Conservation (phyloP, 1,284 basidiomycete species). For the Tilletia walkeri region DNA sequence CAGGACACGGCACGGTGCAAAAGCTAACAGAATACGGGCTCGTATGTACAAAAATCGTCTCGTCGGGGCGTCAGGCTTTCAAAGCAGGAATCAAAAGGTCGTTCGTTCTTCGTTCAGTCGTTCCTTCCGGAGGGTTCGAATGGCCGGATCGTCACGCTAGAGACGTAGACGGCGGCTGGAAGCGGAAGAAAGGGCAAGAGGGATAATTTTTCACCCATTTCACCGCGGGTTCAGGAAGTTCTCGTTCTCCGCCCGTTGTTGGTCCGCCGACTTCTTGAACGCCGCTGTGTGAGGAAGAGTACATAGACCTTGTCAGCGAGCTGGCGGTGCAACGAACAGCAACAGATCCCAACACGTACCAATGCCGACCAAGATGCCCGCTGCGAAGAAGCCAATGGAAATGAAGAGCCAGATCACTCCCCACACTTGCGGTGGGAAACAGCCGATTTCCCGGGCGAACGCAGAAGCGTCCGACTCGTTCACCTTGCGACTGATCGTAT, state of each 20-base stretch:
- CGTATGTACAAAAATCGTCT: no score
- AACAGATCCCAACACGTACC: neutral
- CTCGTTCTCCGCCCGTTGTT: conserved; percentile 14
- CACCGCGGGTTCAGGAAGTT: conserved; percentile 7
- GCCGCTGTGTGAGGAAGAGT: neutral
- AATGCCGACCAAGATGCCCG: conserved; percentile 65
- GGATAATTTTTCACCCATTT: no score
- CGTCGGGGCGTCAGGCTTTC: no score
- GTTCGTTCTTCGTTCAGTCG: no score
- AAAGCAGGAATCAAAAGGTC: no score
- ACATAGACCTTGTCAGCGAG: neutral
- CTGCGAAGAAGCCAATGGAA: conserved; percentile 76
- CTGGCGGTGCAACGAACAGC: neutral
- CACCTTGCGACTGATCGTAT: conserved; percentile 82
- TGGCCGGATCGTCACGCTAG: no score
- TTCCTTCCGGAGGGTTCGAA: no score
- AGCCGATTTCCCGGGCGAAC: conserved; percentile 81
- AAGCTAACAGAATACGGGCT: no score
- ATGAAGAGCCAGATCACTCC: conserved; percentile 79
- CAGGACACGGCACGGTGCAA: no score
- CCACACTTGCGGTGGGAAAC: conserved; percentile 60
- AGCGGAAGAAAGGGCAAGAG: no score
- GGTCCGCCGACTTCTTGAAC: conserved; percentile 9
- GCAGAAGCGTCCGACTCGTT: conserved; percentile 87
- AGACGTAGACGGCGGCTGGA: no score